Evolutionary conservation across 306 rosid genomes (phyloP), one percentile per base, ranked within the genome.

Genomic region (Rubus idaeus): DNA sequence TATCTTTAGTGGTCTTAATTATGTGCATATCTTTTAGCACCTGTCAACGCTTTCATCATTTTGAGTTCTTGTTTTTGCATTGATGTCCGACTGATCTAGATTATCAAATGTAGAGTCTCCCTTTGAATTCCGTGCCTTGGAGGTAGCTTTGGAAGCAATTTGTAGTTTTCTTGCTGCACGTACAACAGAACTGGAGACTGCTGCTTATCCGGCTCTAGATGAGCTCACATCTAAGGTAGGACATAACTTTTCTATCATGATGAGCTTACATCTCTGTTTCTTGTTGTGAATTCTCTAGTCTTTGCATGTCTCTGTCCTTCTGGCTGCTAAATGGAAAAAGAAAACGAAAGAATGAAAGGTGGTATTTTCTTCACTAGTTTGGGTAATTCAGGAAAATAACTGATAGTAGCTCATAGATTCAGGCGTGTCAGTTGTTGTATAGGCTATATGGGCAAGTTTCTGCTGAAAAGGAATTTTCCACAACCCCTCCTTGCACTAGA

Each of bases 151-250:
- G 87, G 98, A 94, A 82, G 95, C 98, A 75, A 90, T 94, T 84
- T 94, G 97, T 79, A 94, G 98, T 82, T 90, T 83, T 82, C 98
- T 92, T 87, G 92, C 96, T 75, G 98, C 97, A 41, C 97, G 97
- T 14, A 94, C 98, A 71, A 71, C 90, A 18, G 98, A 94, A 76
- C 78, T 94, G 82, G 97, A 94, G 92, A 88, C 91, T 80, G 90
- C 89, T 64, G 97, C 98, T 77, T 94, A 94, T 88, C 98, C 96
- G 71, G 98, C 98, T 77, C 78, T 94, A 67, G 96, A 94, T 82
- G 96, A 92, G 78, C 98, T 94, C 78, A 94, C 97, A 26, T 88
- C 95, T 64, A 94, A 89, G 97, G 98, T 90, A 75, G 44, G 37
- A 40, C 64, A 75, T 74, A 73, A 14, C 51, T 77, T 62, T 75